phyloP scores from a whole-genome alignment of 306 rosid genomes.

The Quillaja saponaria region DNA sequence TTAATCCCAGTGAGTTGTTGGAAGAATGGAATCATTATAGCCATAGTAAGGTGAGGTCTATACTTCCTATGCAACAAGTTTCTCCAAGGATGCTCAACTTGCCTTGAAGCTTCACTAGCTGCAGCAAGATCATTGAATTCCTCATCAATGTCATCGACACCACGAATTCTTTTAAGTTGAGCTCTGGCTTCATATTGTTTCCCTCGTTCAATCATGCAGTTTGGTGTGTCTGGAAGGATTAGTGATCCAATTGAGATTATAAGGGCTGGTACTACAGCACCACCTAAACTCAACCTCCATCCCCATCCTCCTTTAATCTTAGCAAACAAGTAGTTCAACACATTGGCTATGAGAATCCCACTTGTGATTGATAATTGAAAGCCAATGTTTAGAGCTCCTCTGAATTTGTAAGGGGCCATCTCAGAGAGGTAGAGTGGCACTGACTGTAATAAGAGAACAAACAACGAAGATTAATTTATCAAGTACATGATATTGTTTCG shows the following conservation, averaged over 20 bases:
- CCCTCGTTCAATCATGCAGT: slow-evolving; percentile 87
- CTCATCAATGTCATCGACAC: slow-evolving; percentile 61
- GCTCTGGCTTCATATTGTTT: slow-evolving; percentile 48
- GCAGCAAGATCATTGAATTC: slow-evolving; percentile 71
- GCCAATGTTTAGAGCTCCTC: slow-evolving; percentile 84
- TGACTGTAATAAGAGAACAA: slow-evolving; percentile 58
- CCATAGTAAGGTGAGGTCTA: slow-evolving; percentile 78
- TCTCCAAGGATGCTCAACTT: slow-evolving; percentile 76
- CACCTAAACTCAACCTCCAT: slow-evolving; percentile 92
- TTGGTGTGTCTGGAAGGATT: slow-evolving; percentile 82
- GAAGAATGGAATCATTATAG: slow-evolving; percentile 70
- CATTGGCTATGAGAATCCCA: slow-evolving; percentile 80
- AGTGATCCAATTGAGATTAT: slow-evolving; percentile 67
- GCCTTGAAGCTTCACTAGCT: slow-evolving; percentile 60
- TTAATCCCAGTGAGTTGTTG: slow-evolving; percentile 91
- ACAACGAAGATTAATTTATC: too few relatives aligned
- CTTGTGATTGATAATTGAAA: slow-evolving; percentile 81
- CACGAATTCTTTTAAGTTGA: slow-evolving; percentile 54
- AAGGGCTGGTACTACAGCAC: slow-evolving; percentile 84
- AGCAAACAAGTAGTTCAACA: slow-evolving; percentile 81
- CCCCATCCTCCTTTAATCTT: slow-evolving; percentile 97
- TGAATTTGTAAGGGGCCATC: slow-evolving; percentile 85
- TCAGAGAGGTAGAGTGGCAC: slow-evolving; percentile 93
- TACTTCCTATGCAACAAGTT: slow-evolving; percentile 64
- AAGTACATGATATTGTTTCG: too few relatives aligned